Percentiles rank a stretch among this genome's conserved stretches.
Evolutionary conservation across 2,329 filamentous ascomycete genomes (phyloP).

Genomic region (Stagonosporopsis vannaccii): DNA sequence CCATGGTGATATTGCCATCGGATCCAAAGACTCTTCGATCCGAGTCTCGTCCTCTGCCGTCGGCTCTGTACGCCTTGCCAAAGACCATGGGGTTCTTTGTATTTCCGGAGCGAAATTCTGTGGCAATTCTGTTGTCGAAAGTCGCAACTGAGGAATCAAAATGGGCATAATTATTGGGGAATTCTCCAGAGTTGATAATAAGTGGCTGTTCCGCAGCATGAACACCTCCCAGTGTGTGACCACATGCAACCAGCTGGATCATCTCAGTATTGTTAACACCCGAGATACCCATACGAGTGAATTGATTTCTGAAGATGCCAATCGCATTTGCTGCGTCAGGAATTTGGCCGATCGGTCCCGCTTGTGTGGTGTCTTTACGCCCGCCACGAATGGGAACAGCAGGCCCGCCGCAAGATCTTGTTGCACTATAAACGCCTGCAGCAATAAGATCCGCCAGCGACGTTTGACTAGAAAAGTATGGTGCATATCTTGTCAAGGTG

Average conservation of each 20-base stretch:
- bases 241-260: slow-evolving; percentile 68
- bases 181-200: slow-evolving; percentile 57
- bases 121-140: slow-evolving; percentile 66
- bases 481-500: slow-evolving; percentile 56
- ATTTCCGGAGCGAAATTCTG: slow-evolving; percentile 63
- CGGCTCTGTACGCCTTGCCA: slow-evolving; percentile 52
- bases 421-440: slow-evolving; percentile 64
- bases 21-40: slow-evolving; percentile 65
- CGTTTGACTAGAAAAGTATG: slow-evolving; percentile 60
- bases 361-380: slow-evolving; percentile 61
- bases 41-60: slow-evolving; percentile 56
- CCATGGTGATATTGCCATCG: slow-evolving; percentile 64
- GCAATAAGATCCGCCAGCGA: slow-evolving; percentile 67
- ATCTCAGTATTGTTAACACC: slow-evolving; percentile 56
- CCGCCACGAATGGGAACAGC: slow-evolving; percentile 62
- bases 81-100: slow-evolving; percentile 64
- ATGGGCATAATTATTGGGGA: slow-evolving; percentile 43
- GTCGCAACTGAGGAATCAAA: slow-evolving; percentile 54
- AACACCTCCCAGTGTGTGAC: slow-evolving; percentile 68
- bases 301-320: slow-evolving; percentile 62
- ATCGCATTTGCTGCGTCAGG: slow-evolving; percentile 65
- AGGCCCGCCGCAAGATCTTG: slow-evolving; percentile 66
- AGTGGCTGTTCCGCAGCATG: slow-evolving; percentile 62
- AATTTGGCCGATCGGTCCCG: slow-evolving; percentile 59
- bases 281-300: slow-evolving; percentile 65